Percentiles rank a stretch among this genome's conserved stretches.
phyloP scores from a whole-genome alignment of 2,329 filamentous ascomycete genomes.

The Fusarium goolgardi region DNA sequence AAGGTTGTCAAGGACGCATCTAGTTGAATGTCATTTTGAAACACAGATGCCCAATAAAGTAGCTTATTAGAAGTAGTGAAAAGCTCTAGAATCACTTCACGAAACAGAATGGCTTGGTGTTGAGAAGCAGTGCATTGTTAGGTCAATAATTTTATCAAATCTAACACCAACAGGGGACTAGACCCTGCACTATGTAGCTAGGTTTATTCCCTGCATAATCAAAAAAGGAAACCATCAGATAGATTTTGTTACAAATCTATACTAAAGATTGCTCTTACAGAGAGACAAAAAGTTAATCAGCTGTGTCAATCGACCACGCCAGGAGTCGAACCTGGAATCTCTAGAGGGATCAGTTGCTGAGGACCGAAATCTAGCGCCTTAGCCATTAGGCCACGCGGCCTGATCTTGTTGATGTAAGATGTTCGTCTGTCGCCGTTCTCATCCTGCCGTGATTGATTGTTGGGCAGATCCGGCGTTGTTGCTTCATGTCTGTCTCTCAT shows the following conservation, averaged over 20 bases:
- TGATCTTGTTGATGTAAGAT: constrained; percentile 8
- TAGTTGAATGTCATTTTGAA: not conserved
- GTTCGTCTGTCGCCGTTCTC: not conserved
- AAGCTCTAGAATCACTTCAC: not conserved
- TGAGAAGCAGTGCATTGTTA: not conserved
- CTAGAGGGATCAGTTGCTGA: constrained; percentile 18
- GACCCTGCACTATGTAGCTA: not conserved
- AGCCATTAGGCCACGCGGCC: constrained; percentile 36
- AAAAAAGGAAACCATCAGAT: not conserved
- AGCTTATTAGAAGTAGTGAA: not conserved
- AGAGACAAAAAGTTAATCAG: constrained; percentile 11
- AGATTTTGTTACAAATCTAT: not conserved
- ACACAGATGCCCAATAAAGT: not conserved
- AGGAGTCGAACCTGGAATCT: constrained; percentile 38
- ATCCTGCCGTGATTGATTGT: not conserved
- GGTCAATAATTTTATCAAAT: not conserved
- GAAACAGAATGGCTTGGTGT: not conserved
- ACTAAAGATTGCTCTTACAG: not conserved
- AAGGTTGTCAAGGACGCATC: not conserved
- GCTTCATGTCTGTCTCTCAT: too few relatives aligned
- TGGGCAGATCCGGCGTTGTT: not conserved
- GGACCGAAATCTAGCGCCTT: constrained; percentile 35
- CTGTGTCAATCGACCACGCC: constrained; percentile 23
- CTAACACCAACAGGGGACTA: not conserved
- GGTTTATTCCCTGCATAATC: not conserved